Evolutionary conservation across 495 filamentous ascomycete genomes (phyloP).

Genomic region (Penicillium maclennaniae): DNA sequence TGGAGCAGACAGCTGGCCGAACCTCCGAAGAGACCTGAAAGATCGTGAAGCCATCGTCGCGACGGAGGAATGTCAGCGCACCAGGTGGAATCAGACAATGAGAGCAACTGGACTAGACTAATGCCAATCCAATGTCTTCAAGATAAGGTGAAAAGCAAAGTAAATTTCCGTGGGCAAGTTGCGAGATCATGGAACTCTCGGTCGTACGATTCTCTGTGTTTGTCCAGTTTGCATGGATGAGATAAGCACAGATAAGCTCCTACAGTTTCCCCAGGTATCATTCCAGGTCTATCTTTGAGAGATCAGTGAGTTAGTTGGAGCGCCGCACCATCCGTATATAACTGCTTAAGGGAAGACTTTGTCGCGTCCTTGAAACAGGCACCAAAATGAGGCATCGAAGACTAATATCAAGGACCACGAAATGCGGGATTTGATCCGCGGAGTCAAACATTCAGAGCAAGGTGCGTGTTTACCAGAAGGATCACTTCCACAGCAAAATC

Average conservation of each 20-base stretch:
- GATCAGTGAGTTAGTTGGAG: no score
- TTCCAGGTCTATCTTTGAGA: no score
- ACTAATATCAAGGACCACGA: no score
- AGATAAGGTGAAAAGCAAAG: background rate
- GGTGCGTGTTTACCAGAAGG: no score
- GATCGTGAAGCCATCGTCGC: slow-evolving; percentile 36
- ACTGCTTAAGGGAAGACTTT: no score
- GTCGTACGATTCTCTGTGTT: slow-evolving; percentile 22
- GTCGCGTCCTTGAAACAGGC: no score
- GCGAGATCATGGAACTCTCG: background rate
- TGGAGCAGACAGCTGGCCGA: slow-evolving; percentile 26
- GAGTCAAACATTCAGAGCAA: no score
- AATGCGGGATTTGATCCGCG: background rate
- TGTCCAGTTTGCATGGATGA: slow-evolving; percentile 17
- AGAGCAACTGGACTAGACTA: background rate
- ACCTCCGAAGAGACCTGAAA: slow-evolving; percentile 40
- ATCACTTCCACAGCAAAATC: no score
- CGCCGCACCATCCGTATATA: no score
- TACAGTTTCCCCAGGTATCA: no score
- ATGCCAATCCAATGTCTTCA: background rate
- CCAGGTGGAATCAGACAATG: slow-evolving; percentile 2
- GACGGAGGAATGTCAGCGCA: slow-evolving; percentile 14
- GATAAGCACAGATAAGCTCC: slow-evolving; percentile 23
- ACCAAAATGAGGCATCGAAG: no score
- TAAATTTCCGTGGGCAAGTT: background rate